phyloP scores from a whole-genome alignment of 805 yeast species.

The Saccharomycopsis olivae region DNA sequence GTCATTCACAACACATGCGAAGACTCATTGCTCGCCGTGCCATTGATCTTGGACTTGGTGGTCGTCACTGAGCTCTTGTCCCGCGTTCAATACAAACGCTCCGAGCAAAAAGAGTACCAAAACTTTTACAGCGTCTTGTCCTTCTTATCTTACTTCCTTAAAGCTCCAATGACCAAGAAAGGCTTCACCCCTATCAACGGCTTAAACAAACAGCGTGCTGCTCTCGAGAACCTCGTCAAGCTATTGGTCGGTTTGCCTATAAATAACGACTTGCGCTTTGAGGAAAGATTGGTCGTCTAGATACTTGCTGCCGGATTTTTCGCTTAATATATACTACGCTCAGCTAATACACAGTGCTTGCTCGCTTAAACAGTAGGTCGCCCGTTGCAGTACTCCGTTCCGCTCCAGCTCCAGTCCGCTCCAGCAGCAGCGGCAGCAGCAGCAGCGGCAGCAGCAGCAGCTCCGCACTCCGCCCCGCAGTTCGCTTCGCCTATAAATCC shows the following conservation, averaged over 20 bases:
- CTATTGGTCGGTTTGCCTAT: constrained; percentile 85
- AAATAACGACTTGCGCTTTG: constrained; percentile 85
- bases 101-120: constrained; percentile 40
- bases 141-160: constrained; percentile 88
- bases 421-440: too few species aligned
- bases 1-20: constrained; percentile 94
- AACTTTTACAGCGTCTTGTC: constrained; percentile 77
- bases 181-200: constrained; percentile 90
- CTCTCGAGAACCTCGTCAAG: constrained; percentile 83
- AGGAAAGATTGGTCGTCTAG: constrained; percentile 87
- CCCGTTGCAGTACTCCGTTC: too few species aligned
- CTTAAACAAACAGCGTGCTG: constrained; percentile 87
- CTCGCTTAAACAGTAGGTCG: too few species aligned
- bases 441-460: too few species aligned
- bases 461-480: too few species aligned
- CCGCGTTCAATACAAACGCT: constrained; percentile 69
- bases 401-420: too few species aligned
- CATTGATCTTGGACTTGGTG: constrained; percentile 83
- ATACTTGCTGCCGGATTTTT: too few species aligned
- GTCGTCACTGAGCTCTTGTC: constrained; percentile 85
- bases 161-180: constrained; percentile 89
- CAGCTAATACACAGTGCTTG: too few species aligned
- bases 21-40: constrained; percentile 90
- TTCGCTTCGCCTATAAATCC: too few species aligned
- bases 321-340: too few species aligned